These are phyloP conservation scores for Luzula sylvatica DNA, from an alignment of 176 grass and related monocot genomes.

Conservation along the genomic window DNA sequence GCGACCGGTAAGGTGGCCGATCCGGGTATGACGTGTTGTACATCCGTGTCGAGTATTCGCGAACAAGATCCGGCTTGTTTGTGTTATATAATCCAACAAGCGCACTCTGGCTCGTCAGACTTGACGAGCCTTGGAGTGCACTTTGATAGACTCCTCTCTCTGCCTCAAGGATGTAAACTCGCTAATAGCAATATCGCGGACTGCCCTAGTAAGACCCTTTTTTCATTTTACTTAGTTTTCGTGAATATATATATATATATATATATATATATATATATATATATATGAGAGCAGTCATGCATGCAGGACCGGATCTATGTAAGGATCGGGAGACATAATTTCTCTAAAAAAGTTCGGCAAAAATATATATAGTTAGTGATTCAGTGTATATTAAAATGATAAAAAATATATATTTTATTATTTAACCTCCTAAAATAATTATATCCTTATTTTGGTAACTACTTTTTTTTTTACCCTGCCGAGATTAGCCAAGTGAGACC, in stretches of 20 bases:
- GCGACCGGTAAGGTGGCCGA: slow-evolving; percentile 21
- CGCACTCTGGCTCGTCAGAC: slow-evolving; percentile 21
- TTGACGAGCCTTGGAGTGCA: slow-evolving; percentile 25
- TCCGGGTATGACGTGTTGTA: slow-evolving; percentile 17
- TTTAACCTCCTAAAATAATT: too few relatives aligned
- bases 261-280: not conserved
- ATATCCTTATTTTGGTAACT: too few relatives aligned
- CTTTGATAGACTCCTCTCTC: slow-evolving; percentile 24
- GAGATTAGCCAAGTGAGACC: too few relatives aligned
- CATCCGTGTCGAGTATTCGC: slow-evolving; percentile 22
- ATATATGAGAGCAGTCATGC: not conserved
- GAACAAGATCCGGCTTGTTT: slow-evolving; percentile 22
- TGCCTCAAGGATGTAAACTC: slow-evolving; percentile 30
- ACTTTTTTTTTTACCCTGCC: too few relatives aligned
- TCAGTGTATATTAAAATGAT: too few relatives aligned
- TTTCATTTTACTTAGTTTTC: not conserved
- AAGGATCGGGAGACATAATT: too few relatives aligned
- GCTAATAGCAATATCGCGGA: slow-evolving; percentile 28
- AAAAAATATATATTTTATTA: too few relatives aligned
- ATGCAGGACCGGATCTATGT: not conserved
- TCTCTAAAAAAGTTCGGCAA: too few relatives aligned
- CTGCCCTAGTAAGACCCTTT: slow-evolving; percentile 34
- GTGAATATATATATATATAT: too few relatives aligned
- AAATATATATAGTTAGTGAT: too few relatives aligned
- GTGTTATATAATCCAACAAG: slow-evolving; percentile 44